Conservation (phyloP, 2,329 filamentous ascomycete species). For the Alternaria burnsii region DNA sequence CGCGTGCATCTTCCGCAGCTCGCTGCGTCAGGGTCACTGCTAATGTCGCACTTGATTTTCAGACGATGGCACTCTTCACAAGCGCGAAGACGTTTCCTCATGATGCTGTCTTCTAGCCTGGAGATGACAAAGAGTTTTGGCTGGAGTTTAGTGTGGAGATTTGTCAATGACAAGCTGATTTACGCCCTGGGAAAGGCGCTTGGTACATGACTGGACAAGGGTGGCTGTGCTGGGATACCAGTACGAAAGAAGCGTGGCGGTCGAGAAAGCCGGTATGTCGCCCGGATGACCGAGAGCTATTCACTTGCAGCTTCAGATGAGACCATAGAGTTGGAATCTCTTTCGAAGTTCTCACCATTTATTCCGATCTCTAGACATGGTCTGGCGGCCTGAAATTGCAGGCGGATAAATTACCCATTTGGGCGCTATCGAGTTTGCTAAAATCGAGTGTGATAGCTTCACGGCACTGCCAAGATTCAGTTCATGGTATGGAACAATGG, state of each 20-base stretch:
- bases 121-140: not conserved
- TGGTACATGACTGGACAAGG: slow-evolving; percentile 1
- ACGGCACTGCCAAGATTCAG: not conserved
- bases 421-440: not conserved
- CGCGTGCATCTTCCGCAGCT: slow-evolving; percentile 37
- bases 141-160: not conserved
- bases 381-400: not conserved
- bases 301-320: not conserved
- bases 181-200: slow-evolving; percentile 2
- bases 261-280: not conserved
- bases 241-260: not conserved
- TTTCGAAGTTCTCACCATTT: not conserved
- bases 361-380: not conserved
- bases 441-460: not conserved
- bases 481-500: not conserved
- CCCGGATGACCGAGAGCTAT: not conserved
- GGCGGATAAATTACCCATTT: not conserved
- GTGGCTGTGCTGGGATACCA: not conserved
- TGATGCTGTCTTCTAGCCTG: slow-evolving; percentile 9
- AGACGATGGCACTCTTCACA: slow-evolving; percentile 43
- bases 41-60: slow-evolving; percentile 43
- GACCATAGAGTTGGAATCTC: not conserved
- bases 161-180: slow-evolving; percentile 14
- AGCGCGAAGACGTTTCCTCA: slow-evolving; percentile 36
- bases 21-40: slow-evolving; percentile 17